Percentiles rank a stretch among this genome's conserved stretches.
Evolutionary conservation across 768 basidiomycete genomes (phyloP).

Genomic region (Termitomyces sp.): DNA sequence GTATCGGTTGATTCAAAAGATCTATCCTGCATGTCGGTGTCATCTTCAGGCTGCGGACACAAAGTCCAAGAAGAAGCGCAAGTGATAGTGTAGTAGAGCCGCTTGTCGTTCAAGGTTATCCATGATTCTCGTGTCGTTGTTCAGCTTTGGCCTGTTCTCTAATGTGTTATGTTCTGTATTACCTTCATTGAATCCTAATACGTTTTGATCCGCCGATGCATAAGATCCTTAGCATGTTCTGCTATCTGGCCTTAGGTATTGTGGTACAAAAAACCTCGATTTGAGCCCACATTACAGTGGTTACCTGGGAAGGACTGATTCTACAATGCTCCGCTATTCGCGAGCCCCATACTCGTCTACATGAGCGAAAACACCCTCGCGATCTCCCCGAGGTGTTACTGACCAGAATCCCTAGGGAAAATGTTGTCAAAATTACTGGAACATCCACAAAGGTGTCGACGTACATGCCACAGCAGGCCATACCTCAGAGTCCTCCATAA

Average conservation of each 20-base stretch:
- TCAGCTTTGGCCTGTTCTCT: not conserved
- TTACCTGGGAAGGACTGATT: not conserved
- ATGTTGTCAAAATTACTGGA: not conserved
- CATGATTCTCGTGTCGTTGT: not conserved
- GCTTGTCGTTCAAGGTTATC: not conserved
- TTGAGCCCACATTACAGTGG: not conserved
- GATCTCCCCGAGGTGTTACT: not conserved
- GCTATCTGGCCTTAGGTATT: too few species aligned
- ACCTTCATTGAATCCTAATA: not conserved
- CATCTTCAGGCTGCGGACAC: not conserved
- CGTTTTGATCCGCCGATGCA: too few species aligned
- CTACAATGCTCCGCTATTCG: not conserved
- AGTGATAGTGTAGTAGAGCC: not conserved
- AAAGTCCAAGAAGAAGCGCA: slow-evolving; percentile 9
- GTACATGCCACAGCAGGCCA: not conserved
- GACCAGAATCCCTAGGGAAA: not conserved
- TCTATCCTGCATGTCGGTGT: not conserved
- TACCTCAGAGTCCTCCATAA: not conserved
- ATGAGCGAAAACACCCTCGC: not conserved
- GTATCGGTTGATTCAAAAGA: not conserved
- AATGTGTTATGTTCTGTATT: not conserved
- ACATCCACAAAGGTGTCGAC: not conserved
- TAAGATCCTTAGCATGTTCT: too few species aligned
- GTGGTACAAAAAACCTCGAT: too few species aligned
- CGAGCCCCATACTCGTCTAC: slow-evolving; percentile 4